Base-by-base conservation (phyloP, 225 moss, liverwort and hornwort species). In the Asterella californica region DNA sequence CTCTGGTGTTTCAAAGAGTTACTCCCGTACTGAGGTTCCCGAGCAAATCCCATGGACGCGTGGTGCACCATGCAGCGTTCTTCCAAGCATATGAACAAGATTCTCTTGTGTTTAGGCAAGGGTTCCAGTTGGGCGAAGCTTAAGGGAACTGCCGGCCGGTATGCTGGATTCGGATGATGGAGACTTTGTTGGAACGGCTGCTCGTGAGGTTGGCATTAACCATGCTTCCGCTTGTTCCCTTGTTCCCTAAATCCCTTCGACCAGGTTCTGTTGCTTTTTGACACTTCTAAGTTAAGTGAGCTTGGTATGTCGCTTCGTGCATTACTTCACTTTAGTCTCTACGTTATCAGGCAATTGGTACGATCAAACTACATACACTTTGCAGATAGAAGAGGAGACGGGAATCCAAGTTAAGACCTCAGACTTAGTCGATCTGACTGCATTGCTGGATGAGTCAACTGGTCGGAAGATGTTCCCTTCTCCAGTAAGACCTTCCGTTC, bases 391-490 rank as follows among this genome's bases (percentile, higher is more conserved):
- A 81, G 92, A 99, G 90, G 99, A 99, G 85, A 95, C 88, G 25
- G 99, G 99, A 80, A 95, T 99, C 36, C 89, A 84, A 72, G 81
- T 99, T 32, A 90, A 85, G 80, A 79, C 87, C 49, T 88, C 92
- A 78, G 91, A 99, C 84, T 78, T 99, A 57, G 83, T 99, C 53
- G 93, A 92, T 80, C 87, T 99, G 54, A 99, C 95, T 32, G 92
- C 90, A 72, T 79, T 95, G 79, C 82, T 99, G 84, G 91, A 95
- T 22, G 89, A 91, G 81, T 92, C 93, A 65, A 93, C 95, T 74
- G 95, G 99, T 57, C 86, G 91, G 66, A 95, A 88, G 82, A 93
- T 99, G 92, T 89, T 93, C 72, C 97, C 97, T 10, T 99, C 97
- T 59, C 90, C 97, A 76, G 93, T 93, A 86, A 78, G 73, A 74